Evolutionary conservation across 148 eudicot genomes (phyloP), one percentile per base, ranked within the genome.

Genomic region (Limonium bicolor): DNA sequence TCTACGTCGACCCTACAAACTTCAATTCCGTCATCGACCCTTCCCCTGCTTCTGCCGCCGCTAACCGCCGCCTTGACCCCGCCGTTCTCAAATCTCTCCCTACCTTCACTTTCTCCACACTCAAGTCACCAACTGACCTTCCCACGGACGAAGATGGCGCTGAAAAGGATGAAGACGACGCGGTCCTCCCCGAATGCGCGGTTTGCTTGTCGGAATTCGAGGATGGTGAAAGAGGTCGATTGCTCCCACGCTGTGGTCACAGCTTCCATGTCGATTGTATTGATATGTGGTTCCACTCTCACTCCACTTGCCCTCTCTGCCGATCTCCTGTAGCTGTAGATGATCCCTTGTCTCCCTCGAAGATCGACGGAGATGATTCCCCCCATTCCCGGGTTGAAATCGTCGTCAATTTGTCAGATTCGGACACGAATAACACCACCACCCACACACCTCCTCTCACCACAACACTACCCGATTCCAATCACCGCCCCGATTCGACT

Each of bases 251-350:
- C 1, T 74, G 81, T 40, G 29, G 20, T 20, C 81, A 74, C 40
- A 32, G 47, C 14, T 74, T 70, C 36, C 77, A 74, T 31, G 21
- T 60, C 0, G 56, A 58, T 0, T 74, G 81, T 20, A 67, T 70
- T 13, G 82, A 67, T 44, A 55, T 36, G 53, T 75, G 77, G 82
- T 59, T 75, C 9, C 48, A 11, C 7, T 48, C 68, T 1, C 77
- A 62, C 56, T 35, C 68, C 2, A 51, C 36, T 20, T 75, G 77
- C 35, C 82, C 81, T 0, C 55, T 70, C 16, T 70, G 77, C 31
- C 54, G 76, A 2, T 23, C 64, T 10, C 58, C 51, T 6, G 67
- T 66, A 20, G 42, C 22, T 17, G 46, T 7, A 0, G 27, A 21
- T 5, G 6, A 5, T 5, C 30, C 31, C 3, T n/a, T n/a, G n/a